These are phyloP conservation scores for Parastagonospora nodorum DNA, from an alignment of 2,329 filamentous ascomycete species.

Conservation along the genomic window DNA sequence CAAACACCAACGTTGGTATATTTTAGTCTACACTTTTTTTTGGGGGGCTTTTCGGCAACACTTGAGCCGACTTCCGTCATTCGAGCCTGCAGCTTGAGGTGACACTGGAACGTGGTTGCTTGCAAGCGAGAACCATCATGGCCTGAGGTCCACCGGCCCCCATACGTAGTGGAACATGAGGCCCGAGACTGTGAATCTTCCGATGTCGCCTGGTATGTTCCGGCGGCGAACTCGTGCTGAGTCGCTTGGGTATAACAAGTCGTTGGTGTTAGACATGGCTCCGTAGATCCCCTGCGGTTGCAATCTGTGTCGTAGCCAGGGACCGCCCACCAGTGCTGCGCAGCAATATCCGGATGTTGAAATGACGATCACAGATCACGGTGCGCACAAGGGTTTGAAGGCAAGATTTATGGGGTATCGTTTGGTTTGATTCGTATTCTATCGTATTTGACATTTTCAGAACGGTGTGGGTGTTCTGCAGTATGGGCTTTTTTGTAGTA, in stretches of 20 bases:
- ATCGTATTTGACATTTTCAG: slow-evolving; percentile 13
- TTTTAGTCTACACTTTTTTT: too few relatives aligned
- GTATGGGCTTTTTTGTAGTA: slow-evolving; percentile 7
- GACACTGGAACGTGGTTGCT: neutral
- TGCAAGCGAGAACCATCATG: neutral
- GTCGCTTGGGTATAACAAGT: slow-evolving; percentile 25
- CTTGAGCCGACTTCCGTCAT: too few relatives aligned
- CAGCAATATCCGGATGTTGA: slow-evolving; percentile 10
- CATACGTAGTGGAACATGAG: neutral
- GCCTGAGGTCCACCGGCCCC: neutral
- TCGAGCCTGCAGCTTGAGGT: too few relatives aligned
- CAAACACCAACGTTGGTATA: too few relatives aligned
- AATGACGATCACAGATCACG: neutral
- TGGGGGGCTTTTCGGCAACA: too few relatives aligned
- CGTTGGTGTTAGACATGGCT: slow-evolving; percentile 3
- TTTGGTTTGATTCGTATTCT: slow-evolving; percentile 16
- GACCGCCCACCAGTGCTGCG: neutral
- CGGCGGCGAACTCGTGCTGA: slow-evolving; percentile 2
- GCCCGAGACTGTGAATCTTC: slow-evolving; percentile 3
- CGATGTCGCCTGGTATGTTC: slow-evolving; percentile 10
- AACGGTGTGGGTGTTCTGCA: slow-evolving; percentile 18
- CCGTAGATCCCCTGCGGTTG: neutral
- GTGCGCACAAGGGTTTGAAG: slow-evolving; percentile 3
- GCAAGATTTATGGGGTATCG: slow-evolving; percentile 19
- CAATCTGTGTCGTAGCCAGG: neutral